phyloP scores from a whole-genome alignment of 345 rosid species.

The Brassica nigra region DNA sequence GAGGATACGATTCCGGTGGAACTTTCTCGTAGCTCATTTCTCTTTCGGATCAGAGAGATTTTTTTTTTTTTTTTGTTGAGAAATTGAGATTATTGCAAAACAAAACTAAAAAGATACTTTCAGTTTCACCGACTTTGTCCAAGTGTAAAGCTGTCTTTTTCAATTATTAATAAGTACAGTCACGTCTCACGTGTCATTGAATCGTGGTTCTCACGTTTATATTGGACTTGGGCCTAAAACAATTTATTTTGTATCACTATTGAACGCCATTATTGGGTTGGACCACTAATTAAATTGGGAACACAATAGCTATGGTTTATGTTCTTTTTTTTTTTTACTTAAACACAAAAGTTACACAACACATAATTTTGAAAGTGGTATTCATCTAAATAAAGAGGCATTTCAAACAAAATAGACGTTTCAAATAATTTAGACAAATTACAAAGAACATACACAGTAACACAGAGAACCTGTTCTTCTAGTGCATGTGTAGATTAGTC shows the following conservation, averaged over 20 bases:
- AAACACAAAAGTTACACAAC: too few relatives aligned
- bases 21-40: conserved; percentile 67
- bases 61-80: not conserved
- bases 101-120: not conserved
- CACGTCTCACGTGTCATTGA: not conserved
- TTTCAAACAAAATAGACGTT: too few relatives aligned
- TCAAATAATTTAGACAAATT: too few relatives aligned
- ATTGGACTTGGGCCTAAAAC: not conserved
- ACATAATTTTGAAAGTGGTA: too few relatives aligned
- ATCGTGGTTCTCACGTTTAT: not conserved
- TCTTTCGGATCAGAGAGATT: conserved; percentile 1
- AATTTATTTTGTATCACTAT: too few relatives aligned
- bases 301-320: too few relatives aligned
- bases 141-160: not conserved
- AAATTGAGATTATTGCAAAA: not conserved
- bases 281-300: too few relatives aligned
- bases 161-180: not conserved
- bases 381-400: too few relatives aligned
- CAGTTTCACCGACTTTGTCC: not conserved
- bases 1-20: conserved; percentile 58
- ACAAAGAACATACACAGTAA: too few relatives aligned
- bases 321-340: too few relatives aligned
- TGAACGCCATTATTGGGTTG: too few relatives aligned
- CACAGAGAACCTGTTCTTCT: too few relatives aligned
- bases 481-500: not conserved